Evolutionary conservation across 2,329 filamentous ascomycete species (phyloP).

Genomic region (Aspergillus melleus): DNA sequence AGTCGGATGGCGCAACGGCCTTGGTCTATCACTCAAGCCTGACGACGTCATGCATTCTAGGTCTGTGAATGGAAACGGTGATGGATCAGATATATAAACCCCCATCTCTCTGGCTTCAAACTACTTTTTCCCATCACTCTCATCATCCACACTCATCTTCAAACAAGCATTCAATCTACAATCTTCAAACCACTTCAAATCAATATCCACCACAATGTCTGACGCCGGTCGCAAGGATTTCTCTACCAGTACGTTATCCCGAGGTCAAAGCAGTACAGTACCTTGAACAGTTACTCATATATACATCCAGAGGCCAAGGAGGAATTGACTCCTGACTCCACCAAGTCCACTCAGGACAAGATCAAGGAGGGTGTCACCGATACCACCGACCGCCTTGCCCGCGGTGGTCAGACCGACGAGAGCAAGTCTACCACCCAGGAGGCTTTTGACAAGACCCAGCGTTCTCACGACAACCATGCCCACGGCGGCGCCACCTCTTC

Average conservation of each 20-base stretch:
- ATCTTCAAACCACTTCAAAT: slow-evolving; percentile 5
- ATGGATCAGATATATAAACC: slow-evolving; percentile 24
- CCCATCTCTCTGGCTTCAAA: neutral
- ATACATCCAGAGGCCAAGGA: slow-evolving; percentile 52
- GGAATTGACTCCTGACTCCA: slow-evolving; percentile 58
- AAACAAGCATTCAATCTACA: neutral
- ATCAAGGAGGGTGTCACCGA: slow-evolving; percentile 58
- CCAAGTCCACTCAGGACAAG: slow-evolving; percentile 63
- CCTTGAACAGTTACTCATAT: slow-evolving; percentile 23
- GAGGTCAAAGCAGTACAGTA: neutral
- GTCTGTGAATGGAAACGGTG: neutral
- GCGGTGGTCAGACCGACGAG: slow-evolving; percentile 53
- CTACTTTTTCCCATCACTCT: slow-evolving; percentile 1
- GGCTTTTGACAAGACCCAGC: slow-evolving; percentile 51
- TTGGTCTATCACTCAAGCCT: neutral
- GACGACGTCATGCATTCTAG: slow-evolving; percentile 21
- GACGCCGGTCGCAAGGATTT: slow-evolving; percentile 64
- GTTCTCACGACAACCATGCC: slow-evolving; percentile 43
- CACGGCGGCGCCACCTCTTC: slow-evolving; percentile 41
- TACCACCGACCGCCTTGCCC: slow-evolving; percentile 55
- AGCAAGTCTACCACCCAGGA: slow-evolving; percentile 58
- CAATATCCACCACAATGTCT: slow-evolving; percentile 52
- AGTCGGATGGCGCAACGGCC: neutral
- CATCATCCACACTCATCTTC: neutral
- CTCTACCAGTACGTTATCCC: slow-evolving; percentile 45